Percentiles rank a stretch among this genome's conserved stretches.
Conservation (phyloP, 306 rosid species). For the Leucaena leucocephala region DNA sequence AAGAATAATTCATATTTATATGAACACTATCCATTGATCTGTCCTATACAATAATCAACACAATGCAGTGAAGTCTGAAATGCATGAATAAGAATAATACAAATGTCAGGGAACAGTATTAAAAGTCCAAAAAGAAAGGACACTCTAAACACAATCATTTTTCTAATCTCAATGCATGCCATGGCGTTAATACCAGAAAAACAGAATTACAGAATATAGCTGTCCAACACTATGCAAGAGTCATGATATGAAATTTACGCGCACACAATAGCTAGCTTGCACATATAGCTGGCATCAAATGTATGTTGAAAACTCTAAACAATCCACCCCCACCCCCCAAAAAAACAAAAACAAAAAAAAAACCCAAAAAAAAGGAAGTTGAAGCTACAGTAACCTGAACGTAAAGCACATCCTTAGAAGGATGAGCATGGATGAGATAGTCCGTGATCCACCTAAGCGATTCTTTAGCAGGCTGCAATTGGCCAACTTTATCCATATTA, state of each 20-base stretch:
- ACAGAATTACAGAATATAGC: conserved; percentile 8
- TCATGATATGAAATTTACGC: conserved; percentile 27
- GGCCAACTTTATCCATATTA: conserved; percentile 78
- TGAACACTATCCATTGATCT: background rate
- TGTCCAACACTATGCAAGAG: conserved; percentile 2
- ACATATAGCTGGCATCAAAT: conserved; percentile 17
- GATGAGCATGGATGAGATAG: conserved; percentile 78
- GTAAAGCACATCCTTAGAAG: conserved; percentile 75
- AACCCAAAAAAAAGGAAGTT: background rate
- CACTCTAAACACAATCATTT: conserved; percentile 26
- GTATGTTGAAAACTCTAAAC: background rate
- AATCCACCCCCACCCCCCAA: too few relatives aligned
- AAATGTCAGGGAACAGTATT: background rate
- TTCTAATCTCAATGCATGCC: conserved; percentile 17
- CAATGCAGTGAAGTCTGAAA: conserved; percentile 4
- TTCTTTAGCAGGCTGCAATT: conserved; percentile 64
- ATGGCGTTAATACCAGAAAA: conserved; percentile 11
- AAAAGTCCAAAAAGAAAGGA: conserved; percentile 19
- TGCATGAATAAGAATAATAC: conserved; percentile 2
- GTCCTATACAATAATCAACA: conserved; percentile 4
- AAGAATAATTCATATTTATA: conserved; percentile 9
- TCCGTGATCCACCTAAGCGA: conserved; percentile 94
- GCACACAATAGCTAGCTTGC: conserved; percentile 13
- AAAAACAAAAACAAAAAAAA: too few relatives aligned
- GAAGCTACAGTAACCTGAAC: conserved; percentile 65